These are phyloP conservation scores for Candida verbasci DNA, from an alignment of 805 yeast species.

Conservation along the genomic window DNA sequence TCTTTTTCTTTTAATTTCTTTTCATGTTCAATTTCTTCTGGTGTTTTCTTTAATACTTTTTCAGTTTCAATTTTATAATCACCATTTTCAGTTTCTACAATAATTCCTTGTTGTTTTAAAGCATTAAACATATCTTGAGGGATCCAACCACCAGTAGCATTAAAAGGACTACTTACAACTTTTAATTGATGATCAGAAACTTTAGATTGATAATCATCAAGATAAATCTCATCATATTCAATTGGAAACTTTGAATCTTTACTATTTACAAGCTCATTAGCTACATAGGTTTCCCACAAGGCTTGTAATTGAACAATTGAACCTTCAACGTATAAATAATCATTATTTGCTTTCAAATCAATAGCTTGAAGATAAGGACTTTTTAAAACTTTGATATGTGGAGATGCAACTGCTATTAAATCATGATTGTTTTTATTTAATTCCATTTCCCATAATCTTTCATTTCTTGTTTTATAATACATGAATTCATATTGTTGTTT, in stretches of 20 bases:
- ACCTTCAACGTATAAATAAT: conserved; percentile 61
- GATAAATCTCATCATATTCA: conserved; percentile 51
- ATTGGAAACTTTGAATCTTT: conserved; percentile 52
- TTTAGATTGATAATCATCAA: conserved; percentile 52
- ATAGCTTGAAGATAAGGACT: conserved; percentile 59
- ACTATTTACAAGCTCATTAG: conserved; percentile 50
- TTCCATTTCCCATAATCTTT: conserved; percentile 79
- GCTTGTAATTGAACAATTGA: conserved; percentile 60
- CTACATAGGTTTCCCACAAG: conserved; percentile 64
- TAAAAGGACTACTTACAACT: conserved; percentile 70
- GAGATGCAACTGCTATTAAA: conserved; percentile 74
- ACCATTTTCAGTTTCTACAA: conserved; percentile 52
- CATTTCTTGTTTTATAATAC: conserved; percentile 87
- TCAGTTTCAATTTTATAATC: conserved; percentile 32
- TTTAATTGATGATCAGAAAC: conserved; percentile 66
- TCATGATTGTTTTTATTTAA: conserved; percentile 61
- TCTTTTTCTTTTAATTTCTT: too few relatives aligned
- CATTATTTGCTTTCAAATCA: conserved; percentile 55
- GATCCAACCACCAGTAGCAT: conserved; percentile 91
- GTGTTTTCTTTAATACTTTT: conserved; percentile 15
- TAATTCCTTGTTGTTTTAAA: conserved; percentile 61
- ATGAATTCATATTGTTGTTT: conserved; percentile 80
- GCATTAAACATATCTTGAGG: conserved; percentile 89
- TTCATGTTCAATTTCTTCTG: background rate
- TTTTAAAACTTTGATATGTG: conserved; percentile 74